Base-by-base conservation (phyloP, 805 yeast species). In the Yamadazyma sp. region DNA sequence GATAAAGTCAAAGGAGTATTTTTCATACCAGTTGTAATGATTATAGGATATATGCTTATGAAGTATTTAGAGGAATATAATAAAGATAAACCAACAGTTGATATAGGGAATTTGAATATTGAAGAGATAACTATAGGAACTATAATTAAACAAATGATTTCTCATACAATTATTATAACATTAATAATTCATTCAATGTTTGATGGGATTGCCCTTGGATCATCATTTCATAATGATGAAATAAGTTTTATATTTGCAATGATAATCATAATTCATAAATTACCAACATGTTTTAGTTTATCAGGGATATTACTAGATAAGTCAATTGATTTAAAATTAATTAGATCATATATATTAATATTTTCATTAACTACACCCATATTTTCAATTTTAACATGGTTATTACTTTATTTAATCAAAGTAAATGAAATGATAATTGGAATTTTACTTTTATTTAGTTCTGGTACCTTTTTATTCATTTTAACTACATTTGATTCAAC, bases 141-240 rank as follows among this genome's bases (percentile, higher is more conserved):
- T n/a, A n/a, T n/a, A n/a, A n/a, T n/a, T n/a, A n/a, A n/a, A n/a
- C n/a, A n/a, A n/a, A 27, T 33, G 5, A 8, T 28, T 5, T 22
- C 32, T 7, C 58, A 75, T 11, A 59, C 85, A 1, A 62, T 77
- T 2, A 75, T 85, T 0, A 46, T 82, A 4, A 87, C 88, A 0
- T 62, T 84, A 10, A 50, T 82, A 1, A 62, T 83, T 11, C 94
- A 84, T 50, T 75, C 86, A 1, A 48, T 77, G 2, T 76, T 85
- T 2, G 94, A 84, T 48, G 94, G 94, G 1, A 62, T 84, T 5
- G 81, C 87, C 0, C 60, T 84, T 23, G 87, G 88, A 0, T 73
- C 87, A 0, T 69, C 82, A 1, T 65, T 69, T 31, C 50, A 73
- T 8, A 48, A 47, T n/a, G 54, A 62, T 14, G 60, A 60, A 37